Base-by-base conservation (phyloP, 2,329 filamentous ascomycete species). In the Ceratocystis cacaofunesta region DNA sequence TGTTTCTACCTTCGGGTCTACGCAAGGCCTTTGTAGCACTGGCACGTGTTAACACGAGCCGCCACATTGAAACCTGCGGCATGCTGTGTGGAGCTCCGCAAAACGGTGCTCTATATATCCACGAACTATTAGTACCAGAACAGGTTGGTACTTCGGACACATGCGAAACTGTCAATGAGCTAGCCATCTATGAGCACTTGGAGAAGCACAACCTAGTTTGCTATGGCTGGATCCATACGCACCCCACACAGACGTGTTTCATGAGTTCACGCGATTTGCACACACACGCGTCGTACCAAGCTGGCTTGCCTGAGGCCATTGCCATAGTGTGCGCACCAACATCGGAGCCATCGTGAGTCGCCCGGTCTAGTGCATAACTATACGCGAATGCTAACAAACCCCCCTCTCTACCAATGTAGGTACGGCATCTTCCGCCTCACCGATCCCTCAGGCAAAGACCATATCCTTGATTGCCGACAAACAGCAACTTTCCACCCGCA, bases 171-270 rank as follows among this genome's bases (percentile, higher is more conserved):
- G 85, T 90, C 61, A 94, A 96, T 69, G 91, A 95, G 74, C 82
- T 83, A 36, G 84, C 85, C 0, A 80, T 96, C 32, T 92, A 96
- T 70, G 90, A 96, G 66, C 96, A 92, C 73, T 95, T 92, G 72
- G 89, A 94, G 70, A 81, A 80, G 4, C 84, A 95, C 71, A 89
- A 95, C 68, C 76, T 97, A 44, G 83, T 96, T 74, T 85, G 95
- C 64, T 81, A 96, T 4, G 92, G 92, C 48, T 99, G 94, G 94
- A 99, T 99, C 68, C 94, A 99, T 73, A 99, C 94, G 0, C 94
- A 99, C 74, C 94, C 94, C 0, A 90, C 88, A 0, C 94, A 99
- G 76, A 95, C 90, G 0, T 99, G 94, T 75, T 99, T 99, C 74
- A 95, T 99, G 89, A 96, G 90, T 73, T 94, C 88, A 61, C 81